Conservation (phyloP, 1,139 yeast genomes). For the Meyerozyma athensensis region DNA sequence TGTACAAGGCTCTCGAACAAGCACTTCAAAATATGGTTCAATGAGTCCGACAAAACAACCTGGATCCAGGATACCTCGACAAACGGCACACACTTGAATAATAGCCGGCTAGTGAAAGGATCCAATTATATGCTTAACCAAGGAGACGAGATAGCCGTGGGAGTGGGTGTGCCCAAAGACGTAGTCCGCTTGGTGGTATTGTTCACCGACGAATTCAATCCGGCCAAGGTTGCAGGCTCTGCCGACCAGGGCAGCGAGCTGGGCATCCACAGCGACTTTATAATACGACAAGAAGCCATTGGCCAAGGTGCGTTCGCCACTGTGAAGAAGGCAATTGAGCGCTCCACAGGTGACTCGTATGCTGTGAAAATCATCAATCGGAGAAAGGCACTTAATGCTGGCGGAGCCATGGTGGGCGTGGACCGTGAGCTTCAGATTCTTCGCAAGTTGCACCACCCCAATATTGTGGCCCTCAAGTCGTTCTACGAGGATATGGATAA, state of each 20-base stretch:
- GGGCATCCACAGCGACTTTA: slow-evolving; percentile 69
- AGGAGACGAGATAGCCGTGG: slow-evolving; percentile 90
- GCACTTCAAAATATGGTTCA: slow-evolving; percentile 71
- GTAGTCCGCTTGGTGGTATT: slow-evolving; percentile 71
- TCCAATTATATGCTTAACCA: slow-evolving; percentile 78
- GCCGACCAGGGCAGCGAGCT: slow-evolving; percentile 27
- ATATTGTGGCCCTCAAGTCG: slow-evolving; percentile 76
- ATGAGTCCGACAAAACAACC: slow-evolving; percentile 47
- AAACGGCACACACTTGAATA: slow-evolving; percentile 87
- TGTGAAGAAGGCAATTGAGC: slow-evolving; percentile 83
- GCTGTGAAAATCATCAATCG: slow-evolving; percentile 90
- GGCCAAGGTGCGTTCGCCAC: slow-evolving; percentile 98
- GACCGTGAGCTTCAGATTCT: slow-evolving; percentile 81
- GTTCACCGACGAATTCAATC: slow-evolving; percentile 43
- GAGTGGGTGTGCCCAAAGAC: slow-evolving; percentile 79
- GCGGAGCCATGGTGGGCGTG: slow-evolving; percentile 57
- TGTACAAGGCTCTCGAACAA: slow-evolving; percentile 70
- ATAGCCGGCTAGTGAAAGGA: slow-evolving; percentile 67
- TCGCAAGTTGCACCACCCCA: slow-evolving; percentile 72
- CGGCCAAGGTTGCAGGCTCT: slow-evolving; percentile 22
- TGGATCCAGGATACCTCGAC: slow-evolving; percentile 74
- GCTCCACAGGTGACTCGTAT: slow-evolving; percentile 75
- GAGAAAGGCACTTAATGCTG: slow-evolving; percentile 70
- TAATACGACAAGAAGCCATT: slow-evolving; percentile 74
- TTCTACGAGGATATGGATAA: slow-evolving; percentile 78